Evolutionary conservation across 768 basidiomycete species (phyloP), one percentile per base, ranked within the genome.

Genomic region (Boletus pseudo-olivaceus): DNA sequence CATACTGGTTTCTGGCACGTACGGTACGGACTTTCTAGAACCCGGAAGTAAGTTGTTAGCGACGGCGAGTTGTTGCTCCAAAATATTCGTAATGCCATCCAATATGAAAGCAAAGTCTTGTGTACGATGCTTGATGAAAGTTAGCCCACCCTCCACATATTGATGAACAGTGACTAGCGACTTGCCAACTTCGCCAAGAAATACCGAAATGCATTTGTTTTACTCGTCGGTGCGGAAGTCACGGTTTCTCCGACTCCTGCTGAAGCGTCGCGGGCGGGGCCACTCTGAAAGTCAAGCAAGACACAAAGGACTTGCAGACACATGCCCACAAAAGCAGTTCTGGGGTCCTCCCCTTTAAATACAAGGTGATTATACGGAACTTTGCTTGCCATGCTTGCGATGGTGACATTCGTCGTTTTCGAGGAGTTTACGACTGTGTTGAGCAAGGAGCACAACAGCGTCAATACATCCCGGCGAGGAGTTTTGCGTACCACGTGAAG

Each of bases 361-460:
- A 93, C 86, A 9, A 93, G 79, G 67, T 95, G 92, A 61, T 93
- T 93, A 67, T 94, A 95, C 0, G 92, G 93, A 27, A 93, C 71
- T 61, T 84, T 88, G 27, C 87, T 88, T 0, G 89, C 82, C 71
- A 91, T 82, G 23, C 82, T 78, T 26, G 82, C 84, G 48, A 91
- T 82, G 19, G 78, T 78, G 43, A 75, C 80, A 40, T 73, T 73
- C 42, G 71, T 78, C 23, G 75, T 70, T 32, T 75, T 76, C 34
- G 83, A 71, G 0, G 86, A 82, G 69, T 87, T 90, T 80, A 91
- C 82, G 51, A 85, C 83, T 10, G 92, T 96, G 67, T 99, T 99
- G 55, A 99, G 75, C 42, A 97, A 74, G 5, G 95, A 98, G 71
- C 96, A 99, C 8, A 99, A 74, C 27, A 98, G 75, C 4, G 95